Base-by-base conservation (phyloP, 495 filamentous ascomycete genomes). In the Physcia stellaris region DNA sequence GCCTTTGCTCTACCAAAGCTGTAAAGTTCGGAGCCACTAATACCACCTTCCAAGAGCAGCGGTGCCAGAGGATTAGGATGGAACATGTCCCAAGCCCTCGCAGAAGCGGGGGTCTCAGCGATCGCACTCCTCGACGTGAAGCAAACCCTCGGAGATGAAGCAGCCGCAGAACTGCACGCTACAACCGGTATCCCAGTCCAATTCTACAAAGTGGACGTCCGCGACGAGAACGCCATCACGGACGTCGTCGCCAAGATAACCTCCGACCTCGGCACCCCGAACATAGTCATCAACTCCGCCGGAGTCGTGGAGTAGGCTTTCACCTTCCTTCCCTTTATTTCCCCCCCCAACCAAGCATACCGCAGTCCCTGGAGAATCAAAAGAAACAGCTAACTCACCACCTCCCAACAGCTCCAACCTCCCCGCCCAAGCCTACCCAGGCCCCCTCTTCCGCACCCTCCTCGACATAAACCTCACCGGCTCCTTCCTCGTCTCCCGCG, bases 261-360 rank as follows among this genome's bases (percentile, higher is more conserved):
- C n/a, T 56, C 66, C 26, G 64, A 73, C 39, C 74, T 77, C 42
- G 80, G 73, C 36, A 60, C 70, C 4, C 63, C 85, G 13, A 73
- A 86, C 40, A 78, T 87, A 17, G 62, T 86, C 12, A 70, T 92
- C 60, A 86, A 83, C 59, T 80, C 81, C 38, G 86, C 85, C 22
- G 84, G 86, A 47, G 85, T 92, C 41, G 82, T 84, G 45, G 80
- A 86, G 68, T 71, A 63, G 58, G 68, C n/a, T 7, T 28, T 10
- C 30, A 4, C 10, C 11, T 15, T 10, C 22, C 22, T 30, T 32
- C 4, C 26, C 13, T 28, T 28, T 28, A 13, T 28, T 28, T 24
- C 23, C 6, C 11, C n/a, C 21, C 11, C 16, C 23, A 17, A 18
- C 18, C 13, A 2, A 17, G 16, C n/a, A n/a, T n/a, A n/a, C n/a